Percentiles rank a stretch among this genome's conserved stretches.
Evolutionary conservation across 768 basidiomycete genomes (phyloP).

Genomic region (Hygrocybe coccinea): DNA sequence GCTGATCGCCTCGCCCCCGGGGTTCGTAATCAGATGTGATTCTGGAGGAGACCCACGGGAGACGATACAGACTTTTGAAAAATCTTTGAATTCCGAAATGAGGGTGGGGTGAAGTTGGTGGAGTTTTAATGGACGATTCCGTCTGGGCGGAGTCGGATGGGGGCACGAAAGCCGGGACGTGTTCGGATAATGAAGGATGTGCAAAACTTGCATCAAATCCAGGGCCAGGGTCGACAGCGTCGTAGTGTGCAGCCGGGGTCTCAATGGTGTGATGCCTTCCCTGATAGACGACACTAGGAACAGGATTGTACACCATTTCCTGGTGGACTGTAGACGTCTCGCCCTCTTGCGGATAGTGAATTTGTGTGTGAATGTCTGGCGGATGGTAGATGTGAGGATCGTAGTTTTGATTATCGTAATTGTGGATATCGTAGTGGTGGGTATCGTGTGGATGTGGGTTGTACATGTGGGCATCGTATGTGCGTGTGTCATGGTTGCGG

Average conservation of each 20-base stretch:
- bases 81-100: neutral
- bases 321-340: neutral
- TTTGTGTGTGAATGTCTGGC: neutral
- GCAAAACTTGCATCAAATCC: neutral
- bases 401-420: neutral
- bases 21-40: neutral
- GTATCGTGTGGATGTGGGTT: neutral
- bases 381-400: neutral
- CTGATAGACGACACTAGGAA: neutral
- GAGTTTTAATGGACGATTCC: neutral
- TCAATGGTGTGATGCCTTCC: neutral
- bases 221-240: neutral
- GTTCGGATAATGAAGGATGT: neutral
- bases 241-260: neutral
- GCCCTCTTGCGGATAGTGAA: neutral
- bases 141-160: neutral
- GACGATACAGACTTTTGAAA: slow-evolving; percentile 2
- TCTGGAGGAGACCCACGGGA: slow-evolving; percentile 3
- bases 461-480: neutral
- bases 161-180: neutral
- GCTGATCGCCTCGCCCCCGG: neutral
- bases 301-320: neutral
- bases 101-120: neutral
- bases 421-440: neutral
- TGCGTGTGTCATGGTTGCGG: neutral